phyloP scores from a whole-genome alignment of 108 stramenopile genomes.

The Craspedostauros australis region DNA sequence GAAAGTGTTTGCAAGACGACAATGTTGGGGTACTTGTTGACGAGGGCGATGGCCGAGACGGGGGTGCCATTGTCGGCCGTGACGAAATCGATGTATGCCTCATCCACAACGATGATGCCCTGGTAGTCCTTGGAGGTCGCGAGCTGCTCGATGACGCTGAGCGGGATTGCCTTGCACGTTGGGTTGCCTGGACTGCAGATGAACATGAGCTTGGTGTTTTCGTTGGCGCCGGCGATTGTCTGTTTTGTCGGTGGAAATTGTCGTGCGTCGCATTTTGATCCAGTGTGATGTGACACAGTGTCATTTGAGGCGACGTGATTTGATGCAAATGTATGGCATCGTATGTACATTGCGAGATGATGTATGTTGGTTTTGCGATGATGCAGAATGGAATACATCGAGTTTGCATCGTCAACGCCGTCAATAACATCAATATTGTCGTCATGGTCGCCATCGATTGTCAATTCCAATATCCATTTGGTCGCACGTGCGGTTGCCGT shows the following conservation, averaged over 20 bases:
- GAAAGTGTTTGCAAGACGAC: slow-evolving; percentile 92
- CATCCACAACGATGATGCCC: slow-evolving; percentile 90
- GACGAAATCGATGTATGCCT: slow-evolving; percentile 93
- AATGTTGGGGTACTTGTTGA: slow-evolving; percentile 67
- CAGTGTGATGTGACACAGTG: too few relatives aligned
- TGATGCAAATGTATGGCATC: background rate
- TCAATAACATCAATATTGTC: too few relatives aligned
- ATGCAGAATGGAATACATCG: too few relatives aligned
- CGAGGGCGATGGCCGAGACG: slow-evolving; percentile 52
- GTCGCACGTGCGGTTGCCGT: too few relatives aligned
- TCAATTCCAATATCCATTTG: too few relatives aligned
- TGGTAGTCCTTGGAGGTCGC: slow-evolving; percentile 38
- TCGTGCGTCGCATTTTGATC: background rate
- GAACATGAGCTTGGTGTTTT: slow-evolving; percentile 80
- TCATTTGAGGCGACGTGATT: too few relatives aligned
- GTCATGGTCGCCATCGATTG: too few relatives aligned
- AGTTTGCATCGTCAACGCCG: too few relatives aligned
- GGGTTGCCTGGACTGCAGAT: slow-evolving; percentile 95
- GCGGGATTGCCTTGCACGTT: slow-evolving; percentile 82
- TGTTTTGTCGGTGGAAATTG: slow-evolving; percentile 1
- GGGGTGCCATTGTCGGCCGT: slow-evolving; percentile 19
- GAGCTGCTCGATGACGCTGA: slow-evolving; percentile 57
- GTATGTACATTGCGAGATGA: background rate
- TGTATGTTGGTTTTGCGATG: too few relatives aligned
- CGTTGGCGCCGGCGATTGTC: slow-evolving; percentile 66